Evolutionary conservation across 331 rosid genomes (phyloP).

Genomic region (Acacia pycnantha): DNA sequence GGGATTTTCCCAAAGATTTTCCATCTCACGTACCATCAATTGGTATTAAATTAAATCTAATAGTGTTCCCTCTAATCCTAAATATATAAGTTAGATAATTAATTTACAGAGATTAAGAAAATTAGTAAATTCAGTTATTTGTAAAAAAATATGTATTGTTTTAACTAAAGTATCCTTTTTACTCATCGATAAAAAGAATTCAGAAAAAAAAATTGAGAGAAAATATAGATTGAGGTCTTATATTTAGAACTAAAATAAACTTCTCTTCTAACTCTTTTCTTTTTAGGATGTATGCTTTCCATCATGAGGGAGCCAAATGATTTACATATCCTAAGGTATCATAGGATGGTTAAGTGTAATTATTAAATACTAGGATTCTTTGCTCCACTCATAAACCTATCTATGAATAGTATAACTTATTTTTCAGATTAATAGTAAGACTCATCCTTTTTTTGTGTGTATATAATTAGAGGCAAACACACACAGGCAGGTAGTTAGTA

Average conservation of each 20-base stretch:
- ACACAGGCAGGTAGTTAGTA: slow-evolving; percentile 25
- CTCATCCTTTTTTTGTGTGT: background rate
- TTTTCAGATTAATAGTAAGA: background rate
- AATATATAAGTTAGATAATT: too few relatives aligned
- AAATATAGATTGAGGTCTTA: background rate
- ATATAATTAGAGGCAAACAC: background rate
- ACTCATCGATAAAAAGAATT: background rate
- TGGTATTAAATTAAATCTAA: background rate
- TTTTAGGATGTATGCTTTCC: too few relatives aligned
- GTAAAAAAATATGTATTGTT: background rate
- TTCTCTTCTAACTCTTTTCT: too few relatives aligned
- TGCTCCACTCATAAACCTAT: background rate
- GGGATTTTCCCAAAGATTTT: background rate
- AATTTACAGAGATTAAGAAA: too few relatives aligned
- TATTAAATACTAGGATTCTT: background rate
- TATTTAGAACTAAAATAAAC: too few relatives aligned
- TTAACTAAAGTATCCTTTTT: too few relatives aligned
- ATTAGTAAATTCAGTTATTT: too few relatives aligned
- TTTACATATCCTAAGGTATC: background rate
- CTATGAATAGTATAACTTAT: background rate
- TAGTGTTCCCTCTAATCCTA: background rate
- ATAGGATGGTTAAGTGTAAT: background rate
- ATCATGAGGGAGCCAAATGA: background rate
- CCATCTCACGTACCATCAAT: background rate
- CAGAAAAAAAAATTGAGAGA: too few relatives aligned